These are phyloP conservation scores for Cydonia oblonga DNA, from an alignment of 331 rosid genomes.

Conservation along the genomic window DNA sequence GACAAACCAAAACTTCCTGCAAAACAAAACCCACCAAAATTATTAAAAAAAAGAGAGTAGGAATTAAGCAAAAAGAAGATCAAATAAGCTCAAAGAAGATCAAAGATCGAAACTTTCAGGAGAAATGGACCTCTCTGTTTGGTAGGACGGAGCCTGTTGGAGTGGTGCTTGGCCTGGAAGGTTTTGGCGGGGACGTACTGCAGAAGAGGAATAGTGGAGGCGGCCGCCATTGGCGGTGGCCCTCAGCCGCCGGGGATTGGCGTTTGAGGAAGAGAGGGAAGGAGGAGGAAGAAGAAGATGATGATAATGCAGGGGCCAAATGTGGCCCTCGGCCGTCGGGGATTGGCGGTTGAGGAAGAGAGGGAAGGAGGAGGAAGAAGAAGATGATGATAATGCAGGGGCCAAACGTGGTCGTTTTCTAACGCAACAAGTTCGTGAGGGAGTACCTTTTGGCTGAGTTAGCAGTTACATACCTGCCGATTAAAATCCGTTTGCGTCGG, in stretches of 20 bases:
- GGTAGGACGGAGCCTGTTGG: constrained; percentile 21
- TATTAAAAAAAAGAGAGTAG: neutral
- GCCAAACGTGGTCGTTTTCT: no score
- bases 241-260: neutral
- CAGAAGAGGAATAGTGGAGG: constrained; percentile 37
- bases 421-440: neutral
- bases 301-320: neutral
- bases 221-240: constrained; percentile 29
- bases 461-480: no score
- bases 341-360: no score
- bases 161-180: constrained; percentile 13
- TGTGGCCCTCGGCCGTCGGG: no score
- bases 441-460: neutral
- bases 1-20: constrained; percentile 31
- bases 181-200: constrained; percentile 26
- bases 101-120: neutral
- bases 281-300: neutral
- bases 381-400: no score
- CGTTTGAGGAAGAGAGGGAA: neutral
- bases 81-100: neutral
- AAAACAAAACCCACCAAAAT: neutral
- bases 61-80: no score
- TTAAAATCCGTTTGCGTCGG: no score
- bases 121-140: constrained; percentile 25
- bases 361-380: no score